Conservation (phyloP, 108 stramenopile genomes). For the Skeletonema grethae region DNA sequence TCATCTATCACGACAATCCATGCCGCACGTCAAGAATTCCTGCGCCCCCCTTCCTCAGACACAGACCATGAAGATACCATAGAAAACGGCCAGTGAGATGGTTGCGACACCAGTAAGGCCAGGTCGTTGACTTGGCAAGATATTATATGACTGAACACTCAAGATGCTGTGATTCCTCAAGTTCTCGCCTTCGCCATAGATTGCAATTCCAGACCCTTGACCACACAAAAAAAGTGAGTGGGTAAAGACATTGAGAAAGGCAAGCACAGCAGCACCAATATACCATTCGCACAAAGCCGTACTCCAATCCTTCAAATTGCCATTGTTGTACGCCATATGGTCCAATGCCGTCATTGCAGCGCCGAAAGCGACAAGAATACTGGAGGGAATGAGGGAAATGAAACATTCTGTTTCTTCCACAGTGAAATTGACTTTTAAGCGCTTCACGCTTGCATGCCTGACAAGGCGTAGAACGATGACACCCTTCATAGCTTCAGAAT, state of each 20-base stretch:
- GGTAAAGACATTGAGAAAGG: background rate
- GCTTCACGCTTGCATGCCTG: background rate
- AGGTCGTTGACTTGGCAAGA: background rate
- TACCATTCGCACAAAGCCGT: background rate
- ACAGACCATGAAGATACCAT: background rate
- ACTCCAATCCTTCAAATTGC: background rate
- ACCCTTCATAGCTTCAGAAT: background rate
- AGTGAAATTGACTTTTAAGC: background rate
- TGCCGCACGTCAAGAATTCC: too few relatives aligned
- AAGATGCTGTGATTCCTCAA: background rate
- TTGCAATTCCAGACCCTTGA: background rate
- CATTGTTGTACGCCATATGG: background rate
- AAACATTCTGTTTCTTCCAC: slow-evolving; percentile 1
- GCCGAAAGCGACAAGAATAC: background rate
- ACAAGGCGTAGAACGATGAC: background rate
- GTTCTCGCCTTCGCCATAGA: background rate
- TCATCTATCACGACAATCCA: too few relatives aligned
- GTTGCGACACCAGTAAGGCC: background rate
- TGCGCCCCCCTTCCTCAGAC: background rate
- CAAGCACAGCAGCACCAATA: background rate
- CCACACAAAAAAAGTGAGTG: background rate
- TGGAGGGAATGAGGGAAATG: background rate
- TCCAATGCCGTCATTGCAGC: background rate
- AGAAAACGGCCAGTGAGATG: background rate
- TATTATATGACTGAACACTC: background rate